phyloP scores from a whole-genome alignment of 2,329 filamentous ascomycete genomes.

The Aureobasidium sp. region DNA sequence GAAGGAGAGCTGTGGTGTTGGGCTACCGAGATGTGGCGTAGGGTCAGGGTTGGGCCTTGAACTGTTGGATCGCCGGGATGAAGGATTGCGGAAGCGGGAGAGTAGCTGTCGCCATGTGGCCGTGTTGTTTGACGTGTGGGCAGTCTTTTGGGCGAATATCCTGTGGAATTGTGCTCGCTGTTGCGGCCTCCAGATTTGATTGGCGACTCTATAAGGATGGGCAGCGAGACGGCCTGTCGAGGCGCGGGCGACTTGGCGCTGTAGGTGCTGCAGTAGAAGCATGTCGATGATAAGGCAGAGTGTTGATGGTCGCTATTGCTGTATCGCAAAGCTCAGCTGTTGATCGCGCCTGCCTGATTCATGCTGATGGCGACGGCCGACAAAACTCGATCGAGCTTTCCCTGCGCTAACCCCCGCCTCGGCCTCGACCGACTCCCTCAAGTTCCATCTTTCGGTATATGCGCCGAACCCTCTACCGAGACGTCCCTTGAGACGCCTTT shows the following conservation, averaged over 20 bases:
- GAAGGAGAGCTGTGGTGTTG: constrained; percentile 23
- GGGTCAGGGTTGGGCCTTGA: constrained; percentile 29
- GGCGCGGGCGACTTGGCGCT: background rate
- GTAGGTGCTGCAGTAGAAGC: background rate
- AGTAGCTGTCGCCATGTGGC: constrained; percentile 7
- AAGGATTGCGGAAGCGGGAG: background rate
- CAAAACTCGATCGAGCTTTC: background rate
- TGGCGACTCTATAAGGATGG: background rate
- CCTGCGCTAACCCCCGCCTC: constrained; percentile 3
- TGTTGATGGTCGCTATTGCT: background rate
- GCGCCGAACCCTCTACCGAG: background rate
- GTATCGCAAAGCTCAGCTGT: constrained; percentile 2
- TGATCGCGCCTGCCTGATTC: background rate
- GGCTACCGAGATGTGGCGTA: constrained; percentile 24
- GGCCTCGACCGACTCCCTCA: background rate
- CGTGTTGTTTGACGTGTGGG: background rate
- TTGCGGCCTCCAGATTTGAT: background rate
- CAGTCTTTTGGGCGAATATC: background rate
- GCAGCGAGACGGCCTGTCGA: background rate
- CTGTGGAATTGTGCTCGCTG: background rate
- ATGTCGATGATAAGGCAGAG: background rate
- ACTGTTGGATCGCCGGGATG: constrained; percentile 29
- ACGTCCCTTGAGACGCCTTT: background rate
- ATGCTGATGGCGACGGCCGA: background rate
- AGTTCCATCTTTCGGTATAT: background rate